These are phyloP conservation scores for Exsudoporus frostii DNA, from an alignment of 768 basidiomycete species.

Conservation along the genomic window DNA sequence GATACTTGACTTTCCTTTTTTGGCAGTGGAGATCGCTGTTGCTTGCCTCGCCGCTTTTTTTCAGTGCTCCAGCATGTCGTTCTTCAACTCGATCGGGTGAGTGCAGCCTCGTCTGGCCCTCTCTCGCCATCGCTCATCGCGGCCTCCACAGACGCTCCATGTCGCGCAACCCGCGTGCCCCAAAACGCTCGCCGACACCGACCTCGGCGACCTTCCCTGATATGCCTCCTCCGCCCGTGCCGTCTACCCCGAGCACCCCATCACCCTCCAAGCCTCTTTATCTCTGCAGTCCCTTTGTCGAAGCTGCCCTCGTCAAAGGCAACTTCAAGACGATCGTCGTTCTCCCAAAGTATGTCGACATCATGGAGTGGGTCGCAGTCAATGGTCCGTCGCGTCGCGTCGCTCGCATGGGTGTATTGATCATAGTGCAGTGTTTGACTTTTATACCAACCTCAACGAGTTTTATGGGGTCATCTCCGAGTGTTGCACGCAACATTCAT, in stretches of 20 bases:
- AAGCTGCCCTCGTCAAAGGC: slow-evolving; percentile 93
- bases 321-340: slow-evolving; percentile 99
- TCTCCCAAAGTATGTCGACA: slow-evolving; percentile 91
- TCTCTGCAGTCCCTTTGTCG: slow-evolving; percentile 91
- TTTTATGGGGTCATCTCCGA: slow-evolving; percentile 95
- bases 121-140: slow-evolving; percentile 7
- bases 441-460: slow-evolving; percentile 95
- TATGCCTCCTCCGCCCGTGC: slow-evolving; percentile 39
- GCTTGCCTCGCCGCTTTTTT: background rate
- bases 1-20: slow-evolving; percentile 3
- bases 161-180: slow-evolving; percentile 63
- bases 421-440: slow-evolving; percentile 75
- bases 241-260: slow-evolving; percentile 36
- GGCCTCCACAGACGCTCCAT: slow-evolving; percentile 58
- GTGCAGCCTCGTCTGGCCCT: slow-evolving; percentile 20
- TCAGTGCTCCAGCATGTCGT: slow-evolving; percentile 53
- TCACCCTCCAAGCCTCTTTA: slow-evolving; percentile 64
- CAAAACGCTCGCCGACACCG: slow-evolving; percentile 73
- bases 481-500: slow-evolving; percentile 85
- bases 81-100: slow-evolving; percentile 80
- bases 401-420: background rate
- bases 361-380: slow-evolving; percentile 96
- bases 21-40: slow-evolving; percentile 1
- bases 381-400: slow-evolving; percentile 63
- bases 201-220: slow-evolving; percentile 60